Evolutionary conservation across 2,329 filamentous ascomycete species (phyloP).

Genomic region (Scytalidium lignicola): DNA sequence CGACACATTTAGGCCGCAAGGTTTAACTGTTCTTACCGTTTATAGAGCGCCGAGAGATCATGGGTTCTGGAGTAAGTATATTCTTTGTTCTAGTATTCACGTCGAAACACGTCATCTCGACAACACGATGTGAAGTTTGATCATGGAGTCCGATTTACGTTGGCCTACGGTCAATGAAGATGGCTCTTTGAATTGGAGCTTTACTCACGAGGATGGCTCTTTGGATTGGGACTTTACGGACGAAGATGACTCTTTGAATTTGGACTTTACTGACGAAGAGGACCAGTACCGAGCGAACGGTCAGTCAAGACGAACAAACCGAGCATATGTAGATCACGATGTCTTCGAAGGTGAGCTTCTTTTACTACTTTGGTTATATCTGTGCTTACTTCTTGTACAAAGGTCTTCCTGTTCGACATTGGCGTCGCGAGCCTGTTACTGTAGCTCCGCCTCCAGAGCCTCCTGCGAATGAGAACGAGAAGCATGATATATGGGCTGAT

Average conservation of each 20-base stretch:
- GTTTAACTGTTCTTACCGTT: not conserved
- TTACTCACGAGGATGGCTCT: no score
- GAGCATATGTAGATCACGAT: conserved; percentile 51
- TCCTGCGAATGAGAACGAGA: conserved; percentile 45
- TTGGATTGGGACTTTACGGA: not conserved
- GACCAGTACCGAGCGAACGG: conserved; percentile 20
- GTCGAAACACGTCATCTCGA: not conserved
- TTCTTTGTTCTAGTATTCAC: not conserved
- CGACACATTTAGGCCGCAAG: not conserved
- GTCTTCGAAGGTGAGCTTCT: conserved; percentile 23
- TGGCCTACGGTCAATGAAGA: no score
- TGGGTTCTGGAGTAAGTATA: not conserved
- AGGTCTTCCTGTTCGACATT: conserved; percentile 78
- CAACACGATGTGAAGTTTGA: not conserved
- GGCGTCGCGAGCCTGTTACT: conserved; percentile 67
- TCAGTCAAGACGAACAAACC: conserved; percentile 24
- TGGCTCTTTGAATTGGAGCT: no score
- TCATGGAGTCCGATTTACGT: not conserved
- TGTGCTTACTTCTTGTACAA: conserved; percentile 46
- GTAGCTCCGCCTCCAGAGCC: conserved; percentile 65
- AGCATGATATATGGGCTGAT: conserved; percentile 58
- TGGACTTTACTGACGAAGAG: not conserved
- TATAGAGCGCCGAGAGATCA: not conserved
- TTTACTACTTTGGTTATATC: conserved; percentile 27
- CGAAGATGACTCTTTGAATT: not conserved